A percentile compares a stretch with the other conserved stretches of the same genome.
These are phyloP conservation scores for Pestalotiopsis sp. DNA, from an alignment of 2,329 filamentous ascomycete species.

Conservation along the genomic window DNA sequence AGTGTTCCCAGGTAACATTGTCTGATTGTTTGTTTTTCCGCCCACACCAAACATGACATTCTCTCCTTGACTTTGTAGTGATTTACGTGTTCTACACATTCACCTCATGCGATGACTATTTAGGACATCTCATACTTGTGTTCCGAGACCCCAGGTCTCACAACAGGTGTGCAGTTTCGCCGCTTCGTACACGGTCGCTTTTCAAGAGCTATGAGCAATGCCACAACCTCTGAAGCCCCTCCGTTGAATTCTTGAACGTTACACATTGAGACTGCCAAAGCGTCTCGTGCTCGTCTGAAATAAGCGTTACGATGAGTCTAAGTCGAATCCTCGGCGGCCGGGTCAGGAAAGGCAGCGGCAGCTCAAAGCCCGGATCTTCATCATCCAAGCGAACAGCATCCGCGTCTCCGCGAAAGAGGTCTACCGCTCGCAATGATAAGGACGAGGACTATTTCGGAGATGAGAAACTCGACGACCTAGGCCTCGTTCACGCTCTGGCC, in stretches of 20 bases:
- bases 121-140: background rate
- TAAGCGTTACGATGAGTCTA: slow-evolving; percentile 25
- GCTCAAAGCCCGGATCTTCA: slow-evolving; percentile 22
- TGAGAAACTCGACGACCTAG: slow-evolving; percentile 59
- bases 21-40: background rate
- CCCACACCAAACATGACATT: background rate
- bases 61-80: background rate
- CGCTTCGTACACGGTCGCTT: background rate
- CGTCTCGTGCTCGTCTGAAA: background rate
- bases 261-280: background rate
- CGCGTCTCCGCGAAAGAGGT: slow-evolving; percentile 23
- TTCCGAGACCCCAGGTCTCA: background rate
- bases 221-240: background rate
- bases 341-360: slow-evolving; percentile 31
- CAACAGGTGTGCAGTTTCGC: background rate
- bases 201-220: background rate
- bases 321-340: slow-evolving; percentile 32
- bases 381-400: slow-evolving; percentile 15
- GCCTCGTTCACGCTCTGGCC: slow-evolving; percentile 56
- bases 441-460: slow-evolving; percentile 41
- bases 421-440: slow-evolving; percentile 27
- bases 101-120: background rate
- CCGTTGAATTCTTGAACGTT: background rate
- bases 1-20: background rate
- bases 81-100: background rate